phyloP scores from a whole-genome alignment of 208 protist species.

The Acanthamoeba castellanii region DNA sequence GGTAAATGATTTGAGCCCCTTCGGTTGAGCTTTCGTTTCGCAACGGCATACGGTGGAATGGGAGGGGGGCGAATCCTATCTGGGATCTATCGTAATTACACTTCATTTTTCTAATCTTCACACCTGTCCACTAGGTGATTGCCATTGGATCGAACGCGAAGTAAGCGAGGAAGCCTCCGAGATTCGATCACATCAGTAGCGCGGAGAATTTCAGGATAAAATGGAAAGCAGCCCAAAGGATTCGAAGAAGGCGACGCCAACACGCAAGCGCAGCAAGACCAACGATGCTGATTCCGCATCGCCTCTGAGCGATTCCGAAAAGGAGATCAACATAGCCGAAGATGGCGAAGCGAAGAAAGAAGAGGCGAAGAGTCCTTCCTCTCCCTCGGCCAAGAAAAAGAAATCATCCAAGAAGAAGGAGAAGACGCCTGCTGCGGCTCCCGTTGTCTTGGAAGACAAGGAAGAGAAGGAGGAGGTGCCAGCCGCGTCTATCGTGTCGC shows the following conservation, averaged over 20 bases:
- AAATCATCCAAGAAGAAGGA: not conserved
- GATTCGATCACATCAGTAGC: not conserved
- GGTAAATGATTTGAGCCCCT: too few relatives aligned
- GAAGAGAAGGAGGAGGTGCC: not conserved
- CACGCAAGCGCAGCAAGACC: slow-evolving; percentile 11
- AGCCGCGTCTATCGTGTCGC: not conserved
- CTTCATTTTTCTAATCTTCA: not conserved
- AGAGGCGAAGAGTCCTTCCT: not conserved
- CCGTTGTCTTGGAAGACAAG: not conserved
- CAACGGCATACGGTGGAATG: too few relatives aligned
- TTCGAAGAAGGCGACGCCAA: not conserved
- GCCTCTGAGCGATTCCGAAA: not conserved
- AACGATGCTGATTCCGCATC: not conserved
- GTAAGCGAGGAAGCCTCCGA: not conserved
- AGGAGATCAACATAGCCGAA: not conserved
- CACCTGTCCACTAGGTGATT: not conserved
- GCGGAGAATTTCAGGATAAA: not conserved
- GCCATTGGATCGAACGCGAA: not conserved
- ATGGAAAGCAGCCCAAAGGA: not conserved
- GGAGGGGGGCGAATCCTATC: not conserved
- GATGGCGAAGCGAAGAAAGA: not conserved
- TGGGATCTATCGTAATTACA: not conserved
- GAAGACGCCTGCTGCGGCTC: not conserved
- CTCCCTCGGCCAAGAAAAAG: not conserved
- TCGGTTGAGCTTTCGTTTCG: too few relatives aligned